Conservation (phyloP, 371 early-diverging fungal genomes). For the Rhizopus microsporus region DNA sequence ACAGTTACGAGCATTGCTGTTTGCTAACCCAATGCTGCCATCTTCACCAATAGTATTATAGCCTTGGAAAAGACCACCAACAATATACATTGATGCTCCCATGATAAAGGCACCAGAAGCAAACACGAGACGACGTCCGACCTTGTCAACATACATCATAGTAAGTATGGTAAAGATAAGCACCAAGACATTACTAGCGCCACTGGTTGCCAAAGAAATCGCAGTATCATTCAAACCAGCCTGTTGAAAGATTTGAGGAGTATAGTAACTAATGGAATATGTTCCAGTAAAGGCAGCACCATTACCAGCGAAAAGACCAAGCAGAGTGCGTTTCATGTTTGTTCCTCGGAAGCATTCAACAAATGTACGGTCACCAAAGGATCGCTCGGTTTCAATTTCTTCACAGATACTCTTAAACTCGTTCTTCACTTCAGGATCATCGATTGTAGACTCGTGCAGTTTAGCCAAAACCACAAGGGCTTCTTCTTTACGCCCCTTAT, state of each 20-base stretch:
- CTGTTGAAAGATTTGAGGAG: conserved; percentile 41
- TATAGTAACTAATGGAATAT: conserved; percentile 57
- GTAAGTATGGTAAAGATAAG: conserved; percentile 56
- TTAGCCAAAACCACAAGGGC: conserved; percentile 42
- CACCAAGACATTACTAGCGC: conserved; percentile 39
- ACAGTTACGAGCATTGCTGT: conserved; percentile 31
- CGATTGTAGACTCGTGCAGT: conserved; percentile 41
- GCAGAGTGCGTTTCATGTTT: conserved; percentile 41
- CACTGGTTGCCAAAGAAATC: conserved; percentile 39
- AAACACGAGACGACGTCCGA: conserved; percentile 54
- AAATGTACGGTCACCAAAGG: conserved; percentile 43
- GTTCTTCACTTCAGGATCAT: conserved; percentile 40
- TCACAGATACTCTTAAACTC: conserved; percentile 38
- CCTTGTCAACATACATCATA: conserved; percentile 52
- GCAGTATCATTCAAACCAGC: conserved; percentile 39
- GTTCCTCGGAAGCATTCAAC: conserved; percentile 40
- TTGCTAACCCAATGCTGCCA: conserved; percentile 31
- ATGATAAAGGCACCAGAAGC: conserved; percentile 35
- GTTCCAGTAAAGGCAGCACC: conserved; percentile 69
- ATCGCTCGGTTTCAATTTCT: conserved; percentile 43
- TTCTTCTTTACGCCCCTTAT: conserved; percentile 50
- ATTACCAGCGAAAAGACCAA: conserved; percentile 50
- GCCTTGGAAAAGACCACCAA: conserved; percentile 43
- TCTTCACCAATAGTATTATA: conserved; percentile 29
- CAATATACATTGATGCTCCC: conserved; percentile 47